phyloP scores from a whole-genome alignment of 805 yeast species.

The Sugiyamaella floridensis region DNA sequence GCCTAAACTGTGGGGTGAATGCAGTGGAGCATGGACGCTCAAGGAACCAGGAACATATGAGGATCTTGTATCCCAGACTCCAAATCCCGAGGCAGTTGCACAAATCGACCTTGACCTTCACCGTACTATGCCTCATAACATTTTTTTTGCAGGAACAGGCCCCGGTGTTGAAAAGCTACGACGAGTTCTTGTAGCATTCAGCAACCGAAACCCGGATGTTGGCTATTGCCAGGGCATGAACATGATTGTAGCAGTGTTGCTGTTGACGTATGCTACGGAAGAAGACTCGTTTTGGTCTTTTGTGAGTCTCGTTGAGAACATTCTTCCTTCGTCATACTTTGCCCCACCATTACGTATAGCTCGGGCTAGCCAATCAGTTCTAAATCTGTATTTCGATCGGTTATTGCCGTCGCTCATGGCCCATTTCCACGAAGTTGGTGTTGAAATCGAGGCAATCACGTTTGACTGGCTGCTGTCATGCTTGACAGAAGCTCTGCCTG shows the following conservation, averaged over 20 bases:
- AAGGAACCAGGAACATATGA: slow-evolving; percentile 44
- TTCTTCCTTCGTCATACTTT: slow-evolving; percentile 41
- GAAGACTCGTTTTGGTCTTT: slow-evolving; percentile 52
- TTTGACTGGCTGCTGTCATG: slow-evolving; percentile 53
- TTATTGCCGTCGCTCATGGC: slow-evolving; percentile 36
- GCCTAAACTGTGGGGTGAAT: slow-evolving; percentile 45
- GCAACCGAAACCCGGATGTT: slow-evolving; percentile 39
- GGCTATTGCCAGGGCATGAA: slow-evolving; percentile 61
- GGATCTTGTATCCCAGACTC: slow-evolving; percentile 21
- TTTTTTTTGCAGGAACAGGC: slow-evolving; percentile 46
- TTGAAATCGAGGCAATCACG: slow-evolving; percentile 45
- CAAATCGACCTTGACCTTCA: slow-evolving; percentile 50
- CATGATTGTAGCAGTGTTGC: slow-evolving; percentile 46
- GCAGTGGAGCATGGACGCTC: slow-evolving; percentile 43
- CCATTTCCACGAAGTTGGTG: slow-evolving; percentile 32
- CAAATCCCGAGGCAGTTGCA: slow-evolving; percentile 31
- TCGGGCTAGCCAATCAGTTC: slow-evolving; percentile 36
- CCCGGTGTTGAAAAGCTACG: slow-evolving; percentile 46
- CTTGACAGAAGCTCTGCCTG: slow-evolving; percentile 45
- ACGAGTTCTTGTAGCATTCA: slow-evolving; percentile 44
- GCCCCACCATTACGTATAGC: slow-evolving; percentile 32
- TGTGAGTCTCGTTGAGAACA: slow-evolving; percentile 42
- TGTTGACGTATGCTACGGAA: slow-evolving; percentile 39
- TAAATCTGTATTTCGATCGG: slow-evolving; percentile 33
- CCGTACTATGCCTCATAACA: slow-evolving; percentile 50